These are phyloP conservation scores for Cylindrotheca closterium DNA, from an alignment of 108 stramenopile species.

Conservation along the genomic window DNA sequence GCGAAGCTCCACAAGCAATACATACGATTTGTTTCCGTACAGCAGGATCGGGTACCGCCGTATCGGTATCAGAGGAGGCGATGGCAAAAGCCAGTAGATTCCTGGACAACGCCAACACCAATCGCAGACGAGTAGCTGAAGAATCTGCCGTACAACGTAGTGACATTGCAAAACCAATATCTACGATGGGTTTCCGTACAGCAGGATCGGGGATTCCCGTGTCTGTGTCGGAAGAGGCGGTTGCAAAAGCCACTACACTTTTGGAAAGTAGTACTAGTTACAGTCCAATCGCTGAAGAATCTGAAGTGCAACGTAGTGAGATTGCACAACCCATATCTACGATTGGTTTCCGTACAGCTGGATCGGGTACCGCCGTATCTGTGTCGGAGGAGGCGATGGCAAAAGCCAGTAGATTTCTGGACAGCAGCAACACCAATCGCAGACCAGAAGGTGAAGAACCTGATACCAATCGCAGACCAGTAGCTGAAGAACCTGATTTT, in stretches of 20 bases:
- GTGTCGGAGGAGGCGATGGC: slow-evolving; percentile 22
- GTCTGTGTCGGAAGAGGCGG: not conserved
- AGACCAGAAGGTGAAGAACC: no score
- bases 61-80: slow-evolving; percentile 27
- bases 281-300: not conserved
- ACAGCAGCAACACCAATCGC: not conserved
- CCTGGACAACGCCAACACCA: slow-evolving; percentile 1
- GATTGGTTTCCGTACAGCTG: slow-evolving; percentile 35
- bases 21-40: slow-evolving; percentile 17
- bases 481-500: not conserved
- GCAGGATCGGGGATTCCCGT: no score
- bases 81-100: slow-evolving; percentile 19
- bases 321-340: no score
- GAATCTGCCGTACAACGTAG: not conserved
- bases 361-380: slow-evolving; percentile 15
- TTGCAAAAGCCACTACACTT: no score
- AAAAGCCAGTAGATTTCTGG: slow-evolving; percentile 3
- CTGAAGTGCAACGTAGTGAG: not conserved
- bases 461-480: not conserved
- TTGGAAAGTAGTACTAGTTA: not conserved
- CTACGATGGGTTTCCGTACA: no score
- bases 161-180: no score
- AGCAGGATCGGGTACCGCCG: slow-evolving; percentile 26
- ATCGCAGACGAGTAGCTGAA: not conserved
- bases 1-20: not conserved